Evolutionary conservation across 108 stramenopile species (phyloP).

Genomic region (Mediolabrus comicus): DNA sequence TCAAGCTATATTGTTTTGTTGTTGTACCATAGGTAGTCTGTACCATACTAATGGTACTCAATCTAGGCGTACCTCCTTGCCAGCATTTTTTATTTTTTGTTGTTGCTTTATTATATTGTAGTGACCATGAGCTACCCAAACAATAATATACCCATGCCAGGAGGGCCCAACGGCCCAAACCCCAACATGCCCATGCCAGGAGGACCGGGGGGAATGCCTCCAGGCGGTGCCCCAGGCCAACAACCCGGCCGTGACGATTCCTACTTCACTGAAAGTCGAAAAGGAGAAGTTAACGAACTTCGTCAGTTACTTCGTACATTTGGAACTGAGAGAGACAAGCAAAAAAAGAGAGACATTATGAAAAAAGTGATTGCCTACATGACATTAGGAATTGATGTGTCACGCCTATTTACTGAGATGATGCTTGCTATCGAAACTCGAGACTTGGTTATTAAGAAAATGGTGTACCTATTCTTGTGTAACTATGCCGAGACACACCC

Average conservation of each 20-base stretch:
- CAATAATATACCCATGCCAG: not conserved
- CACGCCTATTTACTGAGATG: constrained; percentile 98
- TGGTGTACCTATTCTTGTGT: constrained; percentile 98
- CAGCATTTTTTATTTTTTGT: too few relatives aligned
- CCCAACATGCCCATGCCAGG: constrained; percentile 27
- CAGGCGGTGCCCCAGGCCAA: constrained; percentile 10
- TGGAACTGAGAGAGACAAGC: constrained; percentile 86
- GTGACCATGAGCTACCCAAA: not conserved
- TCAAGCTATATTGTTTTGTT: too few relatives aligned
- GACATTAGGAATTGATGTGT: constrained; percentile 99
- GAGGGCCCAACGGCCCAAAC: too few relatives aligned
- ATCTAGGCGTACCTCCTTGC: too few relatives aligned
- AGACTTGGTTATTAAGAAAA: constrained; percentile 99
- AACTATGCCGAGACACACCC: constrained; percentile 96
- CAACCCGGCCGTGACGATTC: constrained; percentile 56
- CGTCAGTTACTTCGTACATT: constrained; percentile 89
- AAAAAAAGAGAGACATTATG: constrained; percentile 97
- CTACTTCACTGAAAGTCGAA: constrained; percentile 94
- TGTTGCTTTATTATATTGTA: not conserved
- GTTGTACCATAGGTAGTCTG: too few relatives aligned
- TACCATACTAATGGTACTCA: too few relatives aligned
- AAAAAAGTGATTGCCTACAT: constrained; percentile 99
- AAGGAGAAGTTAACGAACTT: constrained; percentile 96
- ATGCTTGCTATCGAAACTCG: constrained; percentile 94
- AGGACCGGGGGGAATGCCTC: constrained; percentile 13